Conservation (phyloP, 805 yeast genomes). For the Yarrowia sp. region DNA sequence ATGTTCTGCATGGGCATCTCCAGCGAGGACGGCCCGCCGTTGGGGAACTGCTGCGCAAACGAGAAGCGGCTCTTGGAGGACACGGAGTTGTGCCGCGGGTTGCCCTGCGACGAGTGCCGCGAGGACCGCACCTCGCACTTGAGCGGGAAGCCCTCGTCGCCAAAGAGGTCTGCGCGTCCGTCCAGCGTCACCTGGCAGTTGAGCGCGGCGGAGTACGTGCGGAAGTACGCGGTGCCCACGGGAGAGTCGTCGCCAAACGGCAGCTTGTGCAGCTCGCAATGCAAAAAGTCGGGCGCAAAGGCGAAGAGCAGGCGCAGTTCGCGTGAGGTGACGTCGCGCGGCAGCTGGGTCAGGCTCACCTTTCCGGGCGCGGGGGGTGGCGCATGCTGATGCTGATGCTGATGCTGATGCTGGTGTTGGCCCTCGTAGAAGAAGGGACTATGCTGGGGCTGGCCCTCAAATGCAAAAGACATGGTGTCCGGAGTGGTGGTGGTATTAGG, state of each 20-base stretch:
- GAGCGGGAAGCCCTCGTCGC: conserved; percentile 3
- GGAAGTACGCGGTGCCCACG: conserved; percentile 37
- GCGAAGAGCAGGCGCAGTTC: conserved; percentile 43
- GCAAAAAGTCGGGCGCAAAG: conserved; percentile 41
- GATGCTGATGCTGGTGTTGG: neutral
- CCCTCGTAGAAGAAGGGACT: conserved; percentile 24
- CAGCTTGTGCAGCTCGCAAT: conserved; percentile 38
- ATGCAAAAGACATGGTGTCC: conserved; percentile 21
- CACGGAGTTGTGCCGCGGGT: conserved; percentile 22
- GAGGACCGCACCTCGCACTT: conserved; percentile 22
- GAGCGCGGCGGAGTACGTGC: conserved; percentile 29
- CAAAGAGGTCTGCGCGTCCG: conserved; percentile 18
- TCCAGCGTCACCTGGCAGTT: conserved; percentile 20
- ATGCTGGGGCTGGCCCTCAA: conserved; percentile 23
- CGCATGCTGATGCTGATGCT: neutral
- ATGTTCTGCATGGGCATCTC: conserved; percentile 26
- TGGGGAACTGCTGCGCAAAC: conserved; percentile 21
- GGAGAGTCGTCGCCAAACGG: conserved; percentile 32
- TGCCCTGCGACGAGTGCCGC: neutral
- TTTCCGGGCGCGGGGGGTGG: neutral
- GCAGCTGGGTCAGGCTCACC: conserved; percentile 35
- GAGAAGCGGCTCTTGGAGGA: conserved; percentile 13
- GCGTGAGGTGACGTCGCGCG: conserved; percentile 41
- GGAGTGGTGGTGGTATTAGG: neutral
- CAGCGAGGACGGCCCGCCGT: conserved; percentile 1